Conservation (phyloP, 192 early-diverging fungal species). For the Neocallimastix lanati region DNA sequence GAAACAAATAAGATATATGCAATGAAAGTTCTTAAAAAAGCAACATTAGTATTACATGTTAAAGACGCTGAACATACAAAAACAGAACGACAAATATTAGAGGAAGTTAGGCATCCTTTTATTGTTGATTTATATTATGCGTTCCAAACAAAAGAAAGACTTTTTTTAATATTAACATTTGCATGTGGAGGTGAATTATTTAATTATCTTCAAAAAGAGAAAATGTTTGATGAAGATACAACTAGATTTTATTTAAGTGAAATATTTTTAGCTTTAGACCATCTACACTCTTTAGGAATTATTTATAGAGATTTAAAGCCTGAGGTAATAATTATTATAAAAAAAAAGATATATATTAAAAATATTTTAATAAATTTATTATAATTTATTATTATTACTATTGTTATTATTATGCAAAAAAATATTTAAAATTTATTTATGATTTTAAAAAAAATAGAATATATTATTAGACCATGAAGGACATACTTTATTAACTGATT, state of each 20-base stretch:
- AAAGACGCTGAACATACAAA: slow-evolving; percentile 68
- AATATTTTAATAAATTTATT: too few relatives aligned
- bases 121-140: slow-evolving; percentile 84
- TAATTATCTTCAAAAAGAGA: slow-evolving; percentile 41
- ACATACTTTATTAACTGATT: background rate
- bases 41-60: slow-evolving; percentile 57
- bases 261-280: background rate
- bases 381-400: too few relatives aligned
- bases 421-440: too few relatives aligned
- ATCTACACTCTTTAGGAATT: background rate
- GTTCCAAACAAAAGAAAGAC: slow-evolving; percentile 70
- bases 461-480: background rate
- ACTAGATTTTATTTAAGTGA: background rate
- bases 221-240: background rate
- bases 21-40: slow-evolving; percentile 88
- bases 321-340: too few relatives aligned
- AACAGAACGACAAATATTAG: slow-evolving; percentile 73
- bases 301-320: background rate
- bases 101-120: slow-evolving; percentile 72
- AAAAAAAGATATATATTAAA: too few relatives aligned
- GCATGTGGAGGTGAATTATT: slow-evolving; percentile 77
- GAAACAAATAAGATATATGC: slow-evolving; percentile 32
- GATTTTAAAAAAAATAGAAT: too few relatives aligned
- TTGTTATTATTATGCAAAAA: too few relatives aligned
- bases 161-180: slow-evolving; percentile 79